Percentiles rank a stretch among this genome's conserved stretches.
Conservation (phyloP, 805 yeast species). For the Torulaspora franciscae region DNA sequence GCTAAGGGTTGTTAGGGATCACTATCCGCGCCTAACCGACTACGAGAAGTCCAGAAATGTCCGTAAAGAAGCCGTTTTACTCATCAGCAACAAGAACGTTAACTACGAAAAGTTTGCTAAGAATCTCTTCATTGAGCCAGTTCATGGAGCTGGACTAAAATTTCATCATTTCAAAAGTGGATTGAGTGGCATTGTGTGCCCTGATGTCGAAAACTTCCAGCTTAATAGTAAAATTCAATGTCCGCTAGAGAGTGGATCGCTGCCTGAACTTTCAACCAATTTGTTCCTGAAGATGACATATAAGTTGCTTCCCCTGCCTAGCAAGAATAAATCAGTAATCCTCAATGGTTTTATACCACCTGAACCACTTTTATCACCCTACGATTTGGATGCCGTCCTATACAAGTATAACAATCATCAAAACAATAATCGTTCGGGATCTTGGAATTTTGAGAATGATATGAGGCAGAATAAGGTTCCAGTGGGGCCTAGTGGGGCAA, state of each 20-base stretch:
- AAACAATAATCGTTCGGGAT: conserved; percentile 28
- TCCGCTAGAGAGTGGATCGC: conserved; percentile 36
- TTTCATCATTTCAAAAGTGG: conserved; percentile 52
- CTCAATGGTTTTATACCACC: conserved; percentile 73
- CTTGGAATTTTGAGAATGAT: conserved; percentile 33
- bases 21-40: conserved; percentile 59
- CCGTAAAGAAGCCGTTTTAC: conserved; percentile 62
- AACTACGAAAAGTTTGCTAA: conserved; percentile 36
- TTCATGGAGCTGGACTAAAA: conserved; percentile 24
- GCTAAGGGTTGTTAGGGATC: conserved; percentile 56
- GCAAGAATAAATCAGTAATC: conserved; percentile 68
- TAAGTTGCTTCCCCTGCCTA: conserved; percentile 43
- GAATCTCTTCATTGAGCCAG: conserved; percentile 33
- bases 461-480: conserved; percentile 40
- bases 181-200: conserved; percentile 51
- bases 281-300: conserved; percentile 46
- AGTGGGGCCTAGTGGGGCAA: conserved; percentile 47
- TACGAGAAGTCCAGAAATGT: conserved; percentile 68
- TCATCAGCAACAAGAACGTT: conserved; percentile 60
- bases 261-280: conserved; percentile 41
- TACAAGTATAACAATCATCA: conserved; percentile 43
- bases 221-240: conserved; percentile 33
- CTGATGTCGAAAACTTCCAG: conserved; percentile 34
- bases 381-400: conserved; percentile 60
- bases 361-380: conserved; percentile 53